Base-by-base conservation (phyloP, 192 early-diverging fungal genomes). In the Radiomyces spectabilis region DNA sequence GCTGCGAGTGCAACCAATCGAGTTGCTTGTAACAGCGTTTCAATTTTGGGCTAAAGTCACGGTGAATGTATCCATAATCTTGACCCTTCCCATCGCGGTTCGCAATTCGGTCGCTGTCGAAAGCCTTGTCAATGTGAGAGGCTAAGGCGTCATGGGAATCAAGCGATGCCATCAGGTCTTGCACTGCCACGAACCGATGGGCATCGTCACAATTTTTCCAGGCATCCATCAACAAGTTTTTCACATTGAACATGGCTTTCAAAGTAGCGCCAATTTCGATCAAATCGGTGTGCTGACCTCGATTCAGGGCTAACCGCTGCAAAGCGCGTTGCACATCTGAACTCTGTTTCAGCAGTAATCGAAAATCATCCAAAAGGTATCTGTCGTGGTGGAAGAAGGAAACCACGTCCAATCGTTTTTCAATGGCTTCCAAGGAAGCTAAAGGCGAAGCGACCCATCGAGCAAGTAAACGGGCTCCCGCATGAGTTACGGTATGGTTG, bases 401-500 rank as follows among this genome's bases (percentile, higher is more conserved):
- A 3, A 93, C 87, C 47, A 89, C 68, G 51, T 93, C 83, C 24
- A 90, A 63, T 0, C 90, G 74, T 18, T 63, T 54, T 41, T 87
- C 84, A 48, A 96, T 90, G 22, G 79, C 72, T 33, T 68, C 57
- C 3, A 80, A 51, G 10, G 57, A 70, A 0, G 83, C 86, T 4
- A 86, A 76, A 4, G 93, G 93, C 0, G 84, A 76, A 5, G 78
- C 59, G 47, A 97, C 55, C 55, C 91, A 84, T 37, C 71, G 66
- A 13, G 83, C 71, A 5, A 97, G 66, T 26, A 92, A 62, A 9
- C 95, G 68, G 3, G 76, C 73, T 2, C 95, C 95, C 0, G 85
- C 83, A 27, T 77, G 81, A 10, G 95, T 94, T 31, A 77, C 78
- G 1, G 95, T 97, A 31, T 69, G 64, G 59, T 93, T 85, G 33